phyloP scores from a whole-genome alignment of 2,329 filamentous ascomycete genomes.

The Dothideomycetes sp. region DNA sequence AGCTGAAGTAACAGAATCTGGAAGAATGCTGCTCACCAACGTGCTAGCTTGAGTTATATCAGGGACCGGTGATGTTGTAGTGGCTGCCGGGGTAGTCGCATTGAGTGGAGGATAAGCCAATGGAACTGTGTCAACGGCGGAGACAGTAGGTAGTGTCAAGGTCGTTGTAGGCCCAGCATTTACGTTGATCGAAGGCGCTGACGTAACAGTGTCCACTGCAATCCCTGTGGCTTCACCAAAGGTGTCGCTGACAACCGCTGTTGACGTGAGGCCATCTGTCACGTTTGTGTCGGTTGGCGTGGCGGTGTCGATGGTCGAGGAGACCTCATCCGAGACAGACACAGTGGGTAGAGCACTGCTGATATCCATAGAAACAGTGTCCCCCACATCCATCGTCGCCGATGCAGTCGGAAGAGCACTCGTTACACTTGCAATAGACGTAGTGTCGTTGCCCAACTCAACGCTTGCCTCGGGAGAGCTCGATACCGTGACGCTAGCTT shows the following conservation, averaged over 20 bases:
- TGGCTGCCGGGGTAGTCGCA: no score
- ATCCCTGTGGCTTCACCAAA: neutral
- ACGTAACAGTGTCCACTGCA: no score
- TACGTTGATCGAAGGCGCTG: neutral
- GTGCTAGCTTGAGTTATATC: no score
- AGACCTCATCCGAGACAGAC: neutral
- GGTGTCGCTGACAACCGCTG: no score
- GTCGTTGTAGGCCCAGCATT: neutral
- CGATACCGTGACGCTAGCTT: no score
- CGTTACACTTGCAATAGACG: neutral
- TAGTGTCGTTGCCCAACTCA: neutral
- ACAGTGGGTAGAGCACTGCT: neutral
- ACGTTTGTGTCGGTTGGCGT: neutral
- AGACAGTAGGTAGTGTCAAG: neutral
- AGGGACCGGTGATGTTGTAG: no score
- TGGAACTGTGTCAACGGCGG: no score
- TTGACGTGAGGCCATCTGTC: neutral
- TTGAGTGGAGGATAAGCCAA: no score
- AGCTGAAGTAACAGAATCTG: no score
- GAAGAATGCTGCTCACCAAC: no score
- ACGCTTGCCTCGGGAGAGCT: no score
- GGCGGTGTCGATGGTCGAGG: neutral
- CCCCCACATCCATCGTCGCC: neutral
- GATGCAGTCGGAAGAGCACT: neutral
- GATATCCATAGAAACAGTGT: neutral